These are phyloP conservation scores for Lasiosphaeris hirsuta DNA, from an alignment of 495 filamentous ascomycete genomes.

Conservation along the genomic window DNA sequence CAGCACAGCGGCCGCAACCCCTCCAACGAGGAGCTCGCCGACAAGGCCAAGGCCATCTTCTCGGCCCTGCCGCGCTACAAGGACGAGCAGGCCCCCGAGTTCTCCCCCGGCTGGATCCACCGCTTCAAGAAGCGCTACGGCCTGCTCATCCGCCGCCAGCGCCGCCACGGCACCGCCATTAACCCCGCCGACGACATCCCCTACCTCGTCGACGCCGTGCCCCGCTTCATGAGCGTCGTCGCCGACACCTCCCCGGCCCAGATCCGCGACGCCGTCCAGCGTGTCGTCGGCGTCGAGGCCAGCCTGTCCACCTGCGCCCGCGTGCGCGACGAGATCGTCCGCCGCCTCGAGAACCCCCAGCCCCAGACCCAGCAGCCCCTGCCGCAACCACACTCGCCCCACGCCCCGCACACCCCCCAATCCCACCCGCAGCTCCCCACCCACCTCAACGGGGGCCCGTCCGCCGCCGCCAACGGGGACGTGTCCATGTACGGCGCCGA, in stretches of 20 bases:
- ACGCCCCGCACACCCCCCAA: background rate
- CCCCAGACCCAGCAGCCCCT: slow-evolving; percentile 21
- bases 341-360: slow-evolving; percentile 37
- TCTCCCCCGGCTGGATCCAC: slow-evolving; percentile 54
- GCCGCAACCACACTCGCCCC: slow-evolving; percentile 16
- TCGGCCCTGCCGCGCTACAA: slow-evolving; percentile 48
- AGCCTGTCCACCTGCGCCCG: slow-evolving; percentile 46
- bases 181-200: slow-evolving; percentile 46
- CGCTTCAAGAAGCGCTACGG: slow-evolving; percentile 54
- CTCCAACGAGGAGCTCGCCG: slow-evolving; percentile 50
- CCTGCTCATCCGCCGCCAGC: slow-evolving; percentile 46
- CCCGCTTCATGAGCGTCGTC: slow-evolving; percentile 46
- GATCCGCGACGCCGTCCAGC: slow-evolving; percentile 44
- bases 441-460: background rate
- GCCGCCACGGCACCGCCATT: slow-evolving; percentile 38
- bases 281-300: slow-evolving; percentile 45
- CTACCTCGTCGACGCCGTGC: slow-evolving; percentile 48
- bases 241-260: slow-evolving; percentile 44
- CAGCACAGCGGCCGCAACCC: slow-evolving; percentile 44
- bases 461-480: slow-evolving; percentile 17
- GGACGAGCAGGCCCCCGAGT: slow-evolving; percentile 47
- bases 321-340: slow-evolving; percentile 48
- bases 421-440: background rate
- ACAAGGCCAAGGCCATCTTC: slow-evolving; percentile 51
- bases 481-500: slow-evolving; percentile 27